These are phyloP conservation scores for Candida pseudofarinosa DNA, from an alignment of 805 yeast species.

Conservation along the genomic window DNA sequence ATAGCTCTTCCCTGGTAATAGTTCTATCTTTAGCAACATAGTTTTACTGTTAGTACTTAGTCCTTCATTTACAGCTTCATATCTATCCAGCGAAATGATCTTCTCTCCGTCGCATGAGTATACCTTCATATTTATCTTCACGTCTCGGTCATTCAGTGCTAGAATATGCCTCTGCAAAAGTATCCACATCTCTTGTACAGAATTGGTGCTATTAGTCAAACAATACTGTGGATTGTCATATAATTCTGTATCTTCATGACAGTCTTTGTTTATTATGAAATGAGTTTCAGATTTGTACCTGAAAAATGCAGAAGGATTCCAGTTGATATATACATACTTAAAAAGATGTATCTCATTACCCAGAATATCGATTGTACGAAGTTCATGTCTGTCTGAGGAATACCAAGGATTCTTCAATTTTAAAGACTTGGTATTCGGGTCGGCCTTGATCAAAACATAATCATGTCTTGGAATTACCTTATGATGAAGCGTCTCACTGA, in stretches of 20 bases:
- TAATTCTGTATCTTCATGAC: conserved; percentile 7
- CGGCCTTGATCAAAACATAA: conserved; percentile 48
- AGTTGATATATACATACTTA: conserved; percentile 60
- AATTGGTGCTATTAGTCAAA: conserved; percentile 27
- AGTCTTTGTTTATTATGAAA: conserved; percentile 14
- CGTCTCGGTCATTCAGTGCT: background rate
- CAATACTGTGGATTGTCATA: conserved; percentile 42
- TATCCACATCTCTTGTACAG: conserved; percentile 37
- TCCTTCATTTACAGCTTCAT: conserved; percentile 11
- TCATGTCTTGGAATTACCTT: conserved; percentile 62
- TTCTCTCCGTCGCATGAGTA: conserved; percentile 27
- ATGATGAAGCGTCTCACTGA: conserved; percentile 28
- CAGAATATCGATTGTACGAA: conserved; percentile 6
- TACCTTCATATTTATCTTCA: conserved; percentile 9
- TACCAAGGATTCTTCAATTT: conserved; percentile 37
- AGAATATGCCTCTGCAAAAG: conserved; percentile 48
- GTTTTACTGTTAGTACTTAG: conserved; percentile 36
- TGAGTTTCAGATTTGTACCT: conserved; percentile 19
- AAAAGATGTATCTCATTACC: conserved; percentile 24
- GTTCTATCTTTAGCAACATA: conserved; percentile 26
- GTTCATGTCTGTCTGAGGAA: conserved; percentile 10
- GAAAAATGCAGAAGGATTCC: conserved; percentile 44
- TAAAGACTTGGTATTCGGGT: conserved; percentile 7
- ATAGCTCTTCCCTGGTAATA: conserved; percentile 21
- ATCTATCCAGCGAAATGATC: conserved; percentile 24